Conservation (phyloP, 2,329 filamentous ascomycete genomes). For the Mariannaea sp. region DNA sequence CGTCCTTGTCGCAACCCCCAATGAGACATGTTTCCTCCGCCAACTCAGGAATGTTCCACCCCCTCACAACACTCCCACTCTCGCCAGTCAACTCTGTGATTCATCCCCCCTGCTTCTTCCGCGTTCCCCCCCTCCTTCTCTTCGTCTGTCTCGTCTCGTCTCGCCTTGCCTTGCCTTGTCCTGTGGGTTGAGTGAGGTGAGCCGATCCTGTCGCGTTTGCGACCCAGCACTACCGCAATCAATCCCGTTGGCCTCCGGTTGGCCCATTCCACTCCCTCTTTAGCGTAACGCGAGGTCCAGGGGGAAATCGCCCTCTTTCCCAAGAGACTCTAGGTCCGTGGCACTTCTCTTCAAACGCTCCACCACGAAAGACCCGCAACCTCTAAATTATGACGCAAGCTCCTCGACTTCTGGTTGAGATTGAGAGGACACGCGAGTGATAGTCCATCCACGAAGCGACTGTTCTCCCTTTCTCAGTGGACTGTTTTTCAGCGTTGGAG, state of each 20-base stretch:
- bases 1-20: constrained; percentile 4
- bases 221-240: constrained; percentile 4
- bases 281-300: constrained; percentile 21
- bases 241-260: constrained; percentile 5
- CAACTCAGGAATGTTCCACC: constrained; percentile 8
- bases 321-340: constrained; percentile 19
- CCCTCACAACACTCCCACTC: constrained; percentile 1
- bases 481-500: too few relatives aligned
- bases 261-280: constrained; percentile 12
- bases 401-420: background rate
- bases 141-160: too few relatives aligned
- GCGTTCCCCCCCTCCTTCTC: too few relatives aligned
- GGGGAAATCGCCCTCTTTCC: constrained; percentile 9
- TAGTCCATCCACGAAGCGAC: too few relatives aligned
- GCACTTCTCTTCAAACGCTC: constrained; percentile 17
- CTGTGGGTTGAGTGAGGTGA: background rate
- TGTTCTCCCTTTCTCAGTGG: too few relatives aligned
- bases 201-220: constrained; percentile 7
- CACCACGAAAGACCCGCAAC: constrained; percentile 21
- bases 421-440: background rate
- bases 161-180: constrained; percentile 1
- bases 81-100: background rate
- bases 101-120: too few relatives aligned
- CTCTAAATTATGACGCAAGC: constrained; percentile 32
- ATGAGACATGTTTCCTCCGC: constrained; percentile 10